These are phyloP conservation scores for Fusarium floridanum DNA, from an alignment of 2,329 filamentous ascomycete genomes.

Conservation along the genomic window DNA sequence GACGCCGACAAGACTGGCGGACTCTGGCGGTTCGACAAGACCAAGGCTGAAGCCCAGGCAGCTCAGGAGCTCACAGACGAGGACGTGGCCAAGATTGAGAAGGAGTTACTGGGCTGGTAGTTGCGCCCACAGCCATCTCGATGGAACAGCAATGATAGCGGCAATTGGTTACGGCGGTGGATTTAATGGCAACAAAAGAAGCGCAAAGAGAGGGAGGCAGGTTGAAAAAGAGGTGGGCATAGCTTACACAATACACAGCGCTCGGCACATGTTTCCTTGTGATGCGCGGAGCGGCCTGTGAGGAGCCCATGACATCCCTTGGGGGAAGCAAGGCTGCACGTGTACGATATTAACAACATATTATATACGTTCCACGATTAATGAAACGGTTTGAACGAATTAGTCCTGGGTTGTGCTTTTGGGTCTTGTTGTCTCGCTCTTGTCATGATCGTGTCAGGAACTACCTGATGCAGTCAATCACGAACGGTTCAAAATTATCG, in stretches of 20 bases:
- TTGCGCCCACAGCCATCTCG: conserved; percentile 13
- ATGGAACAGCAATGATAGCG: conserved; percentile 6
- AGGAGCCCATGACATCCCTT: conserved; percentile 5
- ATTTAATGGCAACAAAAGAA: conserved; percentile 21
- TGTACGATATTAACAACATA: conserved; percentile 36
- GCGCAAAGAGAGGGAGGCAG: not conserved
- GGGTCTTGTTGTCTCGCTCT: not conserved
- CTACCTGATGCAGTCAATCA: not conserved
- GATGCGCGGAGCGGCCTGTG: conserved; percentile 13
- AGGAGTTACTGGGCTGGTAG: conserved; percentile 58
- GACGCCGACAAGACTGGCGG: conserved; percentile 73
- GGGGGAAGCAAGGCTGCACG: conserved; percentile 32
- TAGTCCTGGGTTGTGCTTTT: not conserved
- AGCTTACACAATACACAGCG: conserved; percentile 35
- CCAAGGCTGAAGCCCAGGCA: conserved; percentile 56
- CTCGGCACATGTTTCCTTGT: conserved; percentile 27
- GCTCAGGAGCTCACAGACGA: conserved; percentile 55
- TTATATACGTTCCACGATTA: conserved; percentile 38
- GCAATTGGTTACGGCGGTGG: conserved; percentile 10
- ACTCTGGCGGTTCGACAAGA: conserved; percentile 69
- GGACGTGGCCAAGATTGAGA: conserved; percentile 59
- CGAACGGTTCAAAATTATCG: not conserved
- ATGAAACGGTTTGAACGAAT: conserved; percentile 31
- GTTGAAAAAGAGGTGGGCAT: conserved; percentile 26
- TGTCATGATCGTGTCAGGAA: not conserved